Evolutionary conservation across 2,329 filamentous ascomycete species (phyloP), one percentile per base, ranked within the genome.

Genomic region (Waltergamsia citrina): DNA sequence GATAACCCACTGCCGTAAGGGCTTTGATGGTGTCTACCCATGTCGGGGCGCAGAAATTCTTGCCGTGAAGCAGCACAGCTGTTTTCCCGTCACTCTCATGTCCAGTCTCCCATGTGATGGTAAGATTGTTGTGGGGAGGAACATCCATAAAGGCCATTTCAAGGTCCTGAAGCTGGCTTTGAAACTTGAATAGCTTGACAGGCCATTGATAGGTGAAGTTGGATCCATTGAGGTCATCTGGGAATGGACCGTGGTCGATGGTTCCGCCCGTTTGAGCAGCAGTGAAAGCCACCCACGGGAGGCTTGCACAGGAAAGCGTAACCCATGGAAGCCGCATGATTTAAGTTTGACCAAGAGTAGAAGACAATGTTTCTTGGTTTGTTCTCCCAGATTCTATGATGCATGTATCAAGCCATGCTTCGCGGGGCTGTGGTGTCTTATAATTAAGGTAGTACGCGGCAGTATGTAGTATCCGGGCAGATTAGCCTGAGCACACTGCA

Each of bases 81-180:
- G 58, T 65, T 42, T 59, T 63, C 27, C 53, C 56, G 35, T 55
- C 58, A 31, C 53, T 38, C 20, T 43, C 35, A n/a, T n/a, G n/a
- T n/a, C n/a, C n/a, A n/a, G n/a, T n/a, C n/a, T n/a, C n/a, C n/a
- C n/a, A n/a, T n/a, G n/a, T n/a, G n/a, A n/a, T n/a, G 37, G 55
- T 59, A 30, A 54, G 39, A 19, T 43, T 35, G 34, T 41, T 43
- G 2, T 43, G 48, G 7, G 65, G 64, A 10, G 49, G 33, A 17
- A 73, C 44, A 39, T 74, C 69, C 66, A 74, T 71, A 42, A 70
- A 73, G 12, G 67, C 68, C 69, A 73, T 74, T 27, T 68, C 57
- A 18, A 72, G 49, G n/a, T 58, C 48, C 31, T 63, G 56, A 11
- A 52, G 49, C 47, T 73, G 68, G 26, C 66, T 68, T 2, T 48